Evolutionary conservation across 345 rosid genomes (phyloP), one percentile per base, ranked within the genome.

Genomic region (Conringia planisiliqua): DNA sequence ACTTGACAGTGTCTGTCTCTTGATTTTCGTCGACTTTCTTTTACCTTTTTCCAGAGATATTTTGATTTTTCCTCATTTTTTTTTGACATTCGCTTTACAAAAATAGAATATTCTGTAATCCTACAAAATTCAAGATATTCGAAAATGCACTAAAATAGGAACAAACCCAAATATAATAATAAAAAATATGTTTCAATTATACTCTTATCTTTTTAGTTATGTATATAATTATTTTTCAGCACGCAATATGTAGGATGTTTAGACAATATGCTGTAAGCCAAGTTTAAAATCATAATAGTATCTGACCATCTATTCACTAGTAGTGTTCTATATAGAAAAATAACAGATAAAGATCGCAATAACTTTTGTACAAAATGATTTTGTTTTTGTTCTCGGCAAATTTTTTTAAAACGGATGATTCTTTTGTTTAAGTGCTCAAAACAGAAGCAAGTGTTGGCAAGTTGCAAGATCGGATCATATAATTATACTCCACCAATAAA

Each of bases 401-500:
- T 5, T 54, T 27, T 20, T 26, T 2, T 1, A 54, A 30, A 29
- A 27, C 18, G 62, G 29, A 73, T 10, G 43, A 63, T n/a, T 42
- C 70, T 20, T 62, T 64, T 55, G 47, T 43, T 33, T 10, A 55
- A 70, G 65, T 55, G 56, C 39, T 44, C 3, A 33, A 73, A 56
- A 64, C 46, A 55, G 0, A 6, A 46, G 7, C 10, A 43, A 63
- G 36, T 14, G 27, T 30, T 42, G 48, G 29, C 65, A 33, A 62
- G 27, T 73, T 54, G 64, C 44, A 64, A 64, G 24, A 57, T 47
- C 14, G 26, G 51, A 57, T n/a, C n/a, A n/a, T 66, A 65, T 16
- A 39, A 38, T 64, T 64, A 36, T 35, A 46, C 66, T 47, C 78
- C 72, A 66, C 66, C 78, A 57, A 65, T 44, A 17, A 57, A 66